These are phyloP conservation scores for Tetrapisispora namnaoensis DNA, from an alignment of 805 yeast genomes.

Conservation along the genomic window DNA sequence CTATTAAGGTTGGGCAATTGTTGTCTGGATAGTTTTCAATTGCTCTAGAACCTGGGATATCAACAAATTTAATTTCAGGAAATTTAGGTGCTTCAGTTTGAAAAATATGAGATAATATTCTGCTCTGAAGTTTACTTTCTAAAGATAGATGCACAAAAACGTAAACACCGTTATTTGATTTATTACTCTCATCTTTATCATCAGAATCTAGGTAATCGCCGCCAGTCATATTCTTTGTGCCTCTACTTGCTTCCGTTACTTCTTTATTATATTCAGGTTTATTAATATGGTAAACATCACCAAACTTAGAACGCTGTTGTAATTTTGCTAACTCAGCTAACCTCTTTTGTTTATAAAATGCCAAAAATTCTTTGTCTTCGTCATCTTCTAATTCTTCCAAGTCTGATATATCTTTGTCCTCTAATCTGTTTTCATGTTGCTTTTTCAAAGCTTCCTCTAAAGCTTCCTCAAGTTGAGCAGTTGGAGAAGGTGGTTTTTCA, in stretches of 20 bases:
- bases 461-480: conserved; percentile 79
- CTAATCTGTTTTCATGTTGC: conserved; percentile 79
- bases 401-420: conserved; percentile 66
- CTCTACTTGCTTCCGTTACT: conserved; percentile 69
- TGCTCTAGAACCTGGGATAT: conserved; percentile 84
- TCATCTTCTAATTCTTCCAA: conserved; percentile 83
- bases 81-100: conserved; percentile 52
- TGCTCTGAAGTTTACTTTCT: conserved; percentile 60
- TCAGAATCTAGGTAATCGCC: conserved; percentile 3
- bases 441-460: conserved; percentile 67
- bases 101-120: conserved; percentile 56
- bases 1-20: conserved; percentile 83
- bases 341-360: conserved; percentile 66
- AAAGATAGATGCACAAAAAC: conserved; percentile 74
- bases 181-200: not conserved
- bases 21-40: conserved; percentile 84
- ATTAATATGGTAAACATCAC: conserved; percentile 64
- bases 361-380: conserved; percentile 84
- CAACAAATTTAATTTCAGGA: conserved; percentile 80
- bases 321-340: conserved; percentile 61
- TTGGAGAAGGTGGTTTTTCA: conserved; percentile 80
- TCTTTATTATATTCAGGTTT: conserved; percentile 84
- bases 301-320: conserved; percentile 51
- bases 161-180: conserved; percentile 31
- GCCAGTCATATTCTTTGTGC: conserved; percentile 5